These are phyloP conservation scores for Plasmodium sp. DNA, from an alignment of 169 alveolate species.

Conservation along the genomic window DNA sequence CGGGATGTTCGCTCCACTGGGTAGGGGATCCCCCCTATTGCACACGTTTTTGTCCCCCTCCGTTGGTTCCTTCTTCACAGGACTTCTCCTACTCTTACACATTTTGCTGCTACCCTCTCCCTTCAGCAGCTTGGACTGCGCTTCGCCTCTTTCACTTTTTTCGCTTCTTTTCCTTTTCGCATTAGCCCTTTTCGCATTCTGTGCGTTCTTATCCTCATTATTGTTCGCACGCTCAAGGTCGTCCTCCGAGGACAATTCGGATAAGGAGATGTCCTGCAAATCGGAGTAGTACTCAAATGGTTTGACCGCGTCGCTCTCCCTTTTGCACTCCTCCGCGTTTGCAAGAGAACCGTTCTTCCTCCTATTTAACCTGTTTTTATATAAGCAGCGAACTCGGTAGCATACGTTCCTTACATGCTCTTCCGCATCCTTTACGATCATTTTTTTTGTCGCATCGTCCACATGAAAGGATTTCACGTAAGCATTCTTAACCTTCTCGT, in stretches of 20 bases:
- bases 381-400: constrained; percentile 37
- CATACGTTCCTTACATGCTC: constrained; percentile 28
- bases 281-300: constrained; percentile 43
- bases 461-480: constrained; percentile 16
- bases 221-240: not conserved
- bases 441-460: constrained; percentile 10
- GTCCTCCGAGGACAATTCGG: constrained; percentile 70
- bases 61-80: not conserved
- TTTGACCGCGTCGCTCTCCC: not conserved
- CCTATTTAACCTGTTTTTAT: constrained; percentile 44
- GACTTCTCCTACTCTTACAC: not conserved
- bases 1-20: not conserved
- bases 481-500: not conserved
- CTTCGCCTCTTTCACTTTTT: not conserved
- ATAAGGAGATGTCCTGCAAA: constrained; percentile 43
- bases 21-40: not conserved
- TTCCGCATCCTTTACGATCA: constrained; percentile 51
- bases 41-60: not conserved
- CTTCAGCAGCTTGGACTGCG: not conserved
- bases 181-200: constrained; percentile 7
- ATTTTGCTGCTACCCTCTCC: not conserved
- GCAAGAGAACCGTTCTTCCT: not conserved
- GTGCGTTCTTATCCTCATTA: constrained; percentile 2
- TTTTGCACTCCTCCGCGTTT: not conserved
- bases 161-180: constrained; percentile 1